Evolutionary conservation across 352 stramenopile genomes (phyloP), one percentile per base, ranked within the genome.

Genomic region (Phytophthora meadii): DNA sequence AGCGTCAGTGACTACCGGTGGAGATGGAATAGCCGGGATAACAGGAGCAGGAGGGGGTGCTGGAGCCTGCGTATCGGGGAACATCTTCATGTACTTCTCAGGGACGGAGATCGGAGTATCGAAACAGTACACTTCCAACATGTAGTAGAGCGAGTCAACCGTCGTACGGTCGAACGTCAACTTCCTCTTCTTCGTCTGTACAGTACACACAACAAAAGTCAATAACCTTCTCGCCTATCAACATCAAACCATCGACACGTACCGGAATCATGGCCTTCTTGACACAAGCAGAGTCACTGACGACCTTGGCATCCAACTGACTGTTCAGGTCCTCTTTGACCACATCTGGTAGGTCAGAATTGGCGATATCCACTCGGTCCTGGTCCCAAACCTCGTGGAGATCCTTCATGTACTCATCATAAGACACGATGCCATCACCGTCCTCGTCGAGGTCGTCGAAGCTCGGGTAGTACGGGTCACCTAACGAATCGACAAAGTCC

Each of bases 251-350:
- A 4, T 22, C 12, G 10, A 42, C 14, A 69, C 68, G 15, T 71
- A 89, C 72, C 53, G 52, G 36, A 36, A 67, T 66, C 70, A 87
- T 85, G 1, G 79, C 76, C 11, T 58, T 64, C 36, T 80, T 49
- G n/a, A 70, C 61, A 30, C 79, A 89, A 0, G 44, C 22, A 22
- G 62, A 63, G 17, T 87, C 79, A 15, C 44, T 41, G 4, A 71
- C 27, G 30, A 76, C 78, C 50, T 88, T 90, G 5, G 36, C 54
- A 11, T 88, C 47, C 5, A 90, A 34, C 27, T 82, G 68, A 15
- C 45, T 9, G 42, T 74, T 54, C 37, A 88, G 52, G 24, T 77
- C 54, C 2, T 73, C 45, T 51, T 85, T 83, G 53, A 87, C 65
- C 1, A 72, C 51, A 0, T 77, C 41, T 0, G 79, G 70, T 2